Percentiles rank a stretch among this genome's conserved stretches.
These are phyloP conservation scores for Marasmius tenuissimus DNA, from an alignment of 1,284 basidiomycete genomes.

Conservation along the genomic window DNA sequence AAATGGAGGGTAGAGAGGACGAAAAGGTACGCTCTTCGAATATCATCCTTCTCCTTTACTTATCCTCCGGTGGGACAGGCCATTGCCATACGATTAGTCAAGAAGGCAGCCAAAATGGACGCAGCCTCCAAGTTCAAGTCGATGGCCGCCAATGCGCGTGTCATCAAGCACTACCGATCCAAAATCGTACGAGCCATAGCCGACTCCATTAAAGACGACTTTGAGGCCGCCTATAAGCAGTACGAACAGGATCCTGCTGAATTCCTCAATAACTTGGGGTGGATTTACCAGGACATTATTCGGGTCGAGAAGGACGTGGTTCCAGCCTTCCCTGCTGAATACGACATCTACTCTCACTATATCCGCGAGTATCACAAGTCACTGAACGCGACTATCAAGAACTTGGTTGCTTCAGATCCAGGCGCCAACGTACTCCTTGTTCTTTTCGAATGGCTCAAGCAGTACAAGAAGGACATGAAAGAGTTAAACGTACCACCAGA, in stretches of 20 bases:
- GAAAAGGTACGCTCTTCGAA: constrained; percentile 72
- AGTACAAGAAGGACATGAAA: constrained; percentile 95
- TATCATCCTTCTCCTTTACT: not conserved
- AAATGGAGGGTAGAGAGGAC: constrained; percentile 91
- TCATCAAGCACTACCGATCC: constrained; percentile 95
- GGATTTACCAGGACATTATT: constrained; percentile 96
- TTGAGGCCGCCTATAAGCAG: constrained; percentile 68
- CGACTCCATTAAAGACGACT: constrained; percentile 74
- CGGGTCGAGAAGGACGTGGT: constrained; percentile 86
- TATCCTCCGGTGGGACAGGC: constrained; percentile 48
- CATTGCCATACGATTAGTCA: constrained; percentile 90
- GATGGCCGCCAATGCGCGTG: constrained; percentile 89
- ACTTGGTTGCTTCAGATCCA: constrained; percentile 73
- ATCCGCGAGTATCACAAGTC: constrained; percentile 92
- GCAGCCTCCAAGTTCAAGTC: constrained; percentile 89
- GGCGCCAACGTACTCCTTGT: constrained; percentile 87
- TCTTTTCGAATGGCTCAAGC: constrained; percentile 92
- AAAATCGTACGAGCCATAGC: constrained; percentile 85
- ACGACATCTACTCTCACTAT: constrained; percentile 83
- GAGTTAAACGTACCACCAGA: constrained; percentile 84
- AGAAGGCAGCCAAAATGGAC: constrained; percentile 88
- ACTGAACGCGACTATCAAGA: constrained; percentile 77
- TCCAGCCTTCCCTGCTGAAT: constrained; percentile 91
- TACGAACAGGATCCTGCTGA: constrained; percentile 64
- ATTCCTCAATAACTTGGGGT: constrained; percentile 82